Base-by-base conservation (phyloP, 129 eudicot species). In the Chrysanthemum lavandulifolium region DNA sequence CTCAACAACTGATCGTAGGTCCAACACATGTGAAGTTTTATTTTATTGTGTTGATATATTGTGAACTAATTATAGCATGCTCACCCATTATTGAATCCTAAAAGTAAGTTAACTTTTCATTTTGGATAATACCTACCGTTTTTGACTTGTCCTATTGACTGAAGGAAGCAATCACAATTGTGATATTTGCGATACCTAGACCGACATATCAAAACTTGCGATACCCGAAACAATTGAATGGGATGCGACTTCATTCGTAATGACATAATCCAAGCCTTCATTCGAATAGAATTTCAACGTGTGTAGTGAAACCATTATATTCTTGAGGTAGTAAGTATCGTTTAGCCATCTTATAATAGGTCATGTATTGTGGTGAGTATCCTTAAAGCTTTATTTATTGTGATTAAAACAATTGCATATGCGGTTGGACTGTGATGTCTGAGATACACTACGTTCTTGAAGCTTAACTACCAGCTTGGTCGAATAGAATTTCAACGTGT, bases 121-220 rank as follows among this genome's bases (percentile, higher is more conserved):
- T 27, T 27, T 27, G 31, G 3, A 27, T 27, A 27, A 27, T 27
- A 2, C 3, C 31, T 27, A 27, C 4, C 3, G 1, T 27, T 27
- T 27, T 1, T 27, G 82, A 84, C 72, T 57, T 93, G 97, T 67
- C 98, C 98, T 59, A 73, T 90, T 77, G 97, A 93, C 67, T 93
- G 79, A 93, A 93, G 73, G 97, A 93, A 87, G 97, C 97, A 65
- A 70, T 93, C 25, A 67, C 98, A 27, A 89, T 97, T 76, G 79
- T 89, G 61, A 73, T 89, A 74, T 93, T 93, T 84, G 98, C 98
- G 12, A 84, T 96, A 59, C 98, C 92, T 12, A 89, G 98, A 73
- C 92, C 12, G 98, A 89, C 73, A 84, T 93, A 69, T 86, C 96
- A 13, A 96, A 93, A 79, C 92, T 93, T 56, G 50, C 16, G 96